Base-by-base conservation (phyloP, 257 asterid species). In the Solanum bukasovii region DNA sequence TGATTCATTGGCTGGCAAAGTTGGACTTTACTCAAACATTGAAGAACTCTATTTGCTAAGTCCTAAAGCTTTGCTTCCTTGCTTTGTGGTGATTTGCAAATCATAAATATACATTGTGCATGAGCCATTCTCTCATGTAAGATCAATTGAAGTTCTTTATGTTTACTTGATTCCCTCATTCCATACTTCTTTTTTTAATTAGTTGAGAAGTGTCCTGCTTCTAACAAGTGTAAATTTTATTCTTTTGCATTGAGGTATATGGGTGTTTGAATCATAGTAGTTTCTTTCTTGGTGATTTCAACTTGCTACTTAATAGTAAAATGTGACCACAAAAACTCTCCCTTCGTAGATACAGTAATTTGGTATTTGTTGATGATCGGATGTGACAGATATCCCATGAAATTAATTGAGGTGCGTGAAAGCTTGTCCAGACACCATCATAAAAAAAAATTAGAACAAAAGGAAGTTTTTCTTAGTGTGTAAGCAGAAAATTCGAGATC, bases 1-100 rank as follows among this genome's bases (percentile, higher is more conserved):
- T 83, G 99, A 97, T 89, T 97, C 99, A 33, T 87, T 97, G 91
- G 98, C 98, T 13, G 98, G 99, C 29, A 97, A 93, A 93, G 93
- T 97, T 2, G 99, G 99, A 0, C 52, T 89, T 0, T 92, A 93
- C 40, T 93, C 98, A 12, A 96, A 94, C 13, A 93, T 95, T 92
- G 99, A 96, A 87, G 99, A 97, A 87, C 94, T 97, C 38, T 95
- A 93, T 89, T 93, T 97, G 95, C 96, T 95, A 65, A 94, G 93
- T 88, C 88, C 94, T 61, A 96, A 90, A 91, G 99, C 99, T 90
- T 94, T 97, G 8, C 98, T 97, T 86, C 99, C 99, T 72, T 97
- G 99, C 89, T 96, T 97, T 91, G 98, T 97, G 86, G 95, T 96
- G 29, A 93, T 96, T 21, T 97, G 94, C 91, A 95, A 89, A 85